These are phyloP conservation scores for Phialophora chinensis DNA, from an alignment of 2,329 filamentous ascomycete genomes.

Conservation along the genomic window DNA sequence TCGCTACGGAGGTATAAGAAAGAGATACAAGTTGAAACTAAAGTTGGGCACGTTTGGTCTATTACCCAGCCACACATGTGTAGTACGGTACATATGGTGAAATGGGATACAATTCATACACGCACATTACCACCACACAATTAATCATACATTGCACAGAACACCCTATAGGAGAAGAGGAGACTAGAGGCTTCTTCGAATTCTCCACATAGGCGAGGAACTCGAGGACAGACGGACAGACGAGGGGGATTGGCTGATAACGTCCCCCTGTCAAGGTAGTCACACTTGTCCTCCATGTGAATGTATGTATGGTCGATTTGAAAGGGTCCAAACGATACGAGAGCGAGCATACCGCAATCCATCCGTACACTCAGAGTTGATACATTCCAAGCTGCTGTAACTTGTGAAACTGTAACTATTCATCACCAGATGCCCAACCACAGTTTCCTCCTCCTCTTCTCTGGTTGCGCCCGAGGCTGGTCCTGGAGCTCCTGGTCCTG, in stretches of 20 bases:
- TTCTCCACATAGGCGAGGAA: too few relatives aligned
- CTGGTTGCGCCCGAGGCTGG: conserved; percentile 12
- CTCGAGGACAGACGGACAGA: too few relatives aligned
- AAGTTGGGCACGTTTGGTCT: background rate
- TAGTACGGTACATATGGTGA: background rate
- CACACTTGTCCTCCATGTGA: too few relatives aligned
- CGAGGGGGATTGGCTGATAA: too few relatives aligned
- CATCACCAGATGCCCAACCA: conserved; percentile 39
- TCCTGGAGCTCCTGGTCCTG: background rate
- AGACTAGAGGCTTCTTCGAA: too few relatives aligned
- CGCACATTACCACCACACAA: background rate
- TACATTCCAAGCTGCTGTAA: too few relatives aligned
- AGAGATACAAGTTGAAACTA: background rate
- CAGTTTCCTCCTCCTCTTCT: conserved; percentile 37
- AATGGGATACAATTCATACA: background rate
- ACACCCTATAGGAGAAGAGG: background rate
- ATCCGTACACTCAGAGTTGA: too few relatives aligned
- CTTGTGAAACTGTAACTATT: too few relatives aligned
- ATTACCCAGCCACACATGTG: background rate
- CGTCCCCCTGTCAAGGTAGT: too few relatives aligned
- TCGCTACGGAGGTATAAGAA: background rate
- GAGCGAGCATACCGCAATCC: too few relatives aligned
- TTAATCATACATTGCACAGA: background rate
- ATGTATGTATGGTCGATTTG: too few relatives aligned
- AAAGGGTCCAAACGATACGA: too few relatives aligned